phyloP scores from a whole-genome alignment of 2,329 filamentous ascomycete species.

The Mollisiaceae sp. region DNA sequence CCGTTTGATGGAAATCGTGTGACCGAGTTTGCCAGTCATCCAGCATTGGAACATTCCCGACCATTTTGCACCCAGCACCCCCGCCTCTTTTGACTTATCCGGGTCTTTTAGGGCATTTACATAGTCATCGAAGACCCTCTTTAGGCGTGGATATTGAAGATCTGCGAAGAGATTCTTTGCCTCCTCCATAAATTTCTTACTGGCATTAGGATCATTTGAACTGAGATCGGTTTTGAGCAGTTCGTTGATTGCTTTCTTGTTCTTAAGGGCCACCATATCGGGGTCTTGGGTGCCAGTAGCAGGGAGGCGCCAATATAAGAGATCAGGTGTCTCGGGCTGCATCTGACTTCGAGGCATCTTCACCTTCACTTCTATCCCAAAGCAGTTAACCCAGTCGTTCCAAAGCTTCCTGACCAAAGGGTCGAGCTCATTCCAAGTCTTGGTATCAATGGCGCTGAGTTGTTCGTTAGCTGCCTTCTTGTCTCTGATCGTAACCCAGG shows the following conservation, averaged over 20 bases:
- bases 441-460: not conserved
- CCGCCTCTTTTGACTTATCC: not conserved
- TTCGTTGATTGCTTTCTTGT: not conserved
- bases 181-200: not conserved
- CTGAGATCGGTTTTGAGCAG: not conserved
- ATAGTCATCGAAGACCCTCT: not conserved
- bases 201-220: not conserved
- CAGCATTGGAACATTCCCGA: constrained; percentile 6
- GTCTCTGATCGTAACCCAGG: constrained; percentile 7
- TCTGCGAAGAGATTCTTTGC: not conserved
- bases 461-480: not conserved
- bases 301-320: not conserved
- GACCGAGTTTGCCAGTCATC: constrained; percentile 16
- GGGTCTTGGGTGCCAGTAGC: not conserved
- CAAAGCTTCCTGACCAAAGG: constrained; percentile 5
- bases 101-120: not conserved
- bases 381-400: constrained; percentile 12
- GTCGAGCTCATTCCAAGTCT: not conserved
- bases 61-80: not conserved
- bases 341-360: constrained; percentile 8
- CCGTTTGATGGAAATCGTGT: constrained; percentile 9
- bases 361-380: constrained; percentile 8
- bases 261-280: not conserved
- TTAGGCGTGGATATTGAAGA: not conserved
- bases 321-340: constrained; percentile 8